Evolutionary conservation across 2,329 filamentous ascomycete genomes (phyloP), one percentile per base, ranked within the genome.

Genomic region (Cercospora beticola): DNA sequence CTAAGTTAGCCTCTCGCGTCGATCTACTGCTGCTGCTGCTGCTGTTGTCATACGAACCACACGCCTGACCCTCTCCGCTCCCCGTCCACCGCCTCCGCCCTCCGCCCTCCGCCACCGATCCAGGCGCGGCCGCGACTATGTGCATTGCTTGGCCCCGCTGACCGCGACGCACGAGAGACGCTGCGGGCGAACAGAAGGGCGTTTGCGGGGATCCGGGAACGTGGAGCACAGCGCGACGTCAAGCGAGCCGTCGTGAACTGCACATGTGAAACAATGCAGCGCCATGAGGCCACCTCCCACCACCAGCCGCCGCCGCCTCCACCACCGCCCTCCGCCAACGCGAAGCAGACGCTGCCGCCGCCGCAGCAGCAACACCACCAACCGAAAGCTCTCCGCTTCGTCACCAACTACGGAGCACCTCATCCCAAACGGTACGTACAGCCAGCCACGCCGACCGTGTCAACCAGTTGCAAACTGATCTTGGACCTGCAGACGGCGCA

Each of bases 401-500:
- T 94, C 74, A 91, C 92, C 72, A 93, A 90, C 76, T 90, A 93
- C 81, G 91, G 92, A 70, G 90, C 92, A 72, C 92, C 92, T 60
- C 91, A 92, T 70, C 90, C 90, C 28, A 94, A 94, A 81, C 85
- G 74, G 71, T 74, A 64, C 58, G 69, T 65, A 21, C n/a, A 49
- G 16, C 40, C n/a, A 23, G 52, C 21, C 31, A 28, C 26, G 26
- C 21, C 26, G 16, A 28, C n/a, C 16, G 14, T 64, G 33, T n/a
- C 23, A 33, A 49, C 28, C 21, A 12, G 21, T n/a, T 21, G 59
- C 46, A 16, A 18, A 57, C 62, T 66, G 59, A 57, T 64, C 23
- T 26, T 28, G 52, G 23, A 14, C 36, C n/a, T 31, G 40, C 46
- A 74, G 91, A 74, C 86, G 92, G 77, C 86, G 92, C 75, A 92